These are phyloP conservation scores for Durusdinium trenchii DNA, from an alignment of 73 alveolate genomes.

Conservation along the genomic window DNA sequence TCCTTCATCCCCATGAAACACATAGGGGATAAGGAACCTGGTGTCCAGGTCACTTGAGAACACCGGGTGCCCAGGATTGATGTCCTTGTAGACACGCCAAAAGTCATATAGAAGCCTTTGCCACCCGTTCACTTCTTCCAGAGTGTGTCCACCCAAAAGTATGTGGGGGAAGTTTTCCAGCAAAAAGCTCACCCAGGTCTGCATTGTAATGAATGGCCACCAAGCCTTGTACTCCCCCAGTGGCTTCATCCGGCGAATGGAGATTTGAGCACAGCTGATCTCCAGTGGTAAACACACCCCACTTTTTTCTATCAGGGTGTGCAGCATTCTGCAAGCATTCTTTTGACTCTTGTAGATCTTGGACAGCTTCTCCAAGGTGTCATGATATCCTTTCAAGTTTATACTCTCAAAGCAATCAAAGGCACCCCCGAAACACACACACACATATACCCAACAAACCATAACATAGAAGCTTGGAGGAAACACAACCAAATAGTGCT, in stretches of 20 bases:
- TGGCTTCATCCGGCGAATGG: not conserved
- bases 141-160: not conserved
- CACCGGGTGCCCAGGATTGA: not conserved
- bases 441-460: not conserved
- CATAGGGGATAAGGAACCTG: not conserved
- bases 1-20: slow-evolving; percentile 15
- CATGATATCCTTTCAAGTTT: not conserved
- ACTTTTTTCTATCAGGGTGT: not conserved
- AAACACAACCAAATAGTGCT: not conserved
- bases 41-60: not conserved
- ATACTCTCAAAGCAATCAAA: not conserved
- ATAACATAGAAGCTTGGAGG: not conserved
- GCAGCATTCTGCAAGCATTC: not conserved
- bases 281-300: not conserved
- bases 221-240: not conserved
- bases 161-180: not conserved
- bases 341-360: not conserved
- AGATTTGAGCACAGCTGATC: not conserved
- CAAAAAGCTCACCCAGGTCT: not conserved
- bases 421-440: not conserved
- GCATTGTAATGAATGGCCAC: not conserved
- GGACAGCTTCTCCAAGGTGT: not conserved
- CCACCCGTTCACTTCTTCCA: not conserved
- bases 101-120: not conserved
- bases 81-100: not conserved